Percentiles rank a stretch among this genome's conserved stretches.
phyloP scores from a whole-genome alignment of 2,329 filamentous ascomycete genomes.

The Diaporthe nobilis region DNA sequence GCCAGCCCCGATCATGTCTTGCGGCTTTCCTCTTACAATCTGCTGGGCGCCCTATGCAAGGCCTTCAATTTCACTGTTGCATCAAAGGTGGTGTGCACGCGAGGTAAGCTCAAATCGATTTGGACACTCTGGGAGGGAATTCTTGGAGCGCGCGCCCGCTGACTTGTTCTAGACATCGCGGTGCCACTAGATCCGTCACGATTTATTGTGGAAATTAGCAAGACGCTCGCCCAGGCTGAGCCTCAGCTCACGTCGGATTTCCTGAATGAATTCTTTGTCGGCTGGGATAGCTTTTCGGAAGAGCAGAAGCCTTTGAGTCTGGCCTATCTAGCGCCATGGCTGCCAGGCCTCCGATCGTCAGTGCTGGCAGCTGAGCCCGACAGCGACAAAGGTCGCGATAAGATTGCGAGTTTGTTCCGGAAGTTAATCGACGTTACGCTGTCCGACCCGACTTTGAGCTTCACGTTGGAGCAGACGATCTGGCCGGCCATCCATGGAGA shows the following conservation, averaged over 20 bases:
- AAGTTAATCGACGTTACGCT: conserved; percentile 77
- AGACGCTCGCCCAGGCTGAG: conserved; percentile 72
- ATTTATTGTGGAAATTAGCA: conserved; percentile 77
- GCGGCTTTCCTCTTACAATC: conserved; percentile 76
- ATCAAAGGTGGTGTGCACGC: conserved; percentile 72
- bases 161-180: conserved; percentile 64
- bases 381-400: conserved; percentile 76
- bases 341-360: conserved; percentile 71
- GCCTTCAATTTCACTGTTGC: conserved; percentile 77
- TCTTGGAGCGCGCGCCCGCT: conserved; percentile 21
- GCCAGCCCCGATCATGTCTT: conserved; percentile 73
- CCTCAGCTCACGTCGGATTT: conserved; percentile 79
- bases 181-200: conserved; percentile 74
- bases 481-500: conserved; percentile 77
- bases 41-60: conserved; percentile 75
- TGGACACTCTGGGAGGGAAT: conserved; percentile 14
- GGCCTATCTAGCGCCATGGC: conserved; percentile 79
- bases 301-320: conserved; percentile 77
- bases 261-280: conserved; percentile 80
- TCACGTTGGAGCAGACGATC: conserved; percentile 74
- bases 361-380: conserved; percentile 72
- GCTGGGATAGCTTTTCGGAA: conserved; percentile 78
- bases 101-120: conserved; percentile 59
- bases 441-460: conserved; percentile 70
- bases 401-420: conserved; percentile 73